Base-by-base conservation (phyloP, 441 rosid genomes). In the Populus trichocarpa region DNA sequence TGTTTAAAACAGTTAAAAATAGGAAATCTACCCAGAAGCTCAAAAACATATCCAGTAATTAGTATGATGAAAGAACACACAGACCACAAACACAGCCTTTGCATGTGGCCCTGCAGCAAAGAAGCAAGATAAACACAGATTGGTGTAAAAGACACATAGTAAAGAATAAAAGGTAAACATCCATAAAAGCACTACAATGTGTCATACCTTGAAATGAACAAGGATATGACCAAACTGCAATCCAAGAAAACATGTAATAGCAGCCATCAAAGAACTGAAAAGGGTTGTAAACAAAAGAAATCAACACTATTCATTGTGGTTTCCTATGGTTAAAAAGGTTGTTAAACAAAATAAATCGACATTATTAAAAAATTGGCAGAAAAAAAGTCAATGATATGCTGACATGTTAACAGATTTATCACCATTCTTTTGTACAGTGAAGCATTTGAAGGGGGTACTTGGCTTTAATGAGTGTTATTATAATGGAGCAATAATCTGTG, bases 161-260 rank as follows among this genome's bases (percentile, higher is more conserved):
- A 12, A 46, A 12, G 6, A 46, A 14, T 2, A 46, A 46, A 46
- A 46, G 20, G 57, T 46, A 14, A 46, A 12, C 20, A 46, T 14
- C 57, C 57, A 46, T 46, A 36, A 11, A 70, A 32, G 20, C 12
- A 32, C 30, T 70, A 11, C 33, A 57, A 77, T 30, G 66, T 36
- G 68, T 12, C 76, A 72, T 87, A 85, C 90, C 88, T 88, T 83
- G 72, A 78, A 75, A 87, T 88, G 89, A 61, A 84, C 77, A 82
- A 86, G 86, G 76, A 87, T 71, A 80, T 88, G 93, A 63, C 91
- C 93, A 77, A 86, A 90, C 59, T 90, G 89, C 88, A 88, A 79
- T 40, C 91, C 93, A 81, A 86, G 67, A 72, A 88, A 79, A 79
- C 93, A 88, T 30, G 93, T 84, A 67, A 87, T 79, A 35, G 89